phyloP scores from a whole-genome alignment of 2,329 filamentous ascomycete genomes.

The Xylariaceae sp. region DNA sequence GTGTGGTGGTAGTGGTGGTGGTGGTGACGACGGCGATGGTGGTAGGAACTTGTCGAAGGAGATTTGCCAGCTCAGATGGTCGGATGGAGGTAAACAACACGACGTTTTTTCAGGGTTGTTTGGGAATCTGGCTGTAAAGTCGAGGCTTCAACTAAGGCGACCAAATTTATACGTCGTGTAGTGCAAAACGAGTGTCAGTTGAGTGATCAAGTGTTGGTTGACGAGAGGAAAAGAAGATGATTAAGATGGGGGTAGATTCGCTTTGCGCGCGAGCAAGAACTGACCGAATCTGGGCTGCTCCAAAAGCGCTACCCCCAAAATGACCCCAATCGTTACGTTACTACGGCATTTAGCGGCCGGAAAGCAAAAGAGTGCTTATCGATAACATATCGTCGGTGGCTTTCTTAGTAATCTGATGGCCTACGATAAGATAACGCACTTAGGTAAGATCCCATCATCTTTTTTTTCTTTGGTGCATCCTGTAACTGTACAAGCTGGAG shows the following conservation, averaged over 20 bases:
- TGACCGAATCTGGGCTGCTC: slow-evolving; percentile 29
- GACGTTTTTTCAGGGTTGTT: slow-evolving; percentile 7
- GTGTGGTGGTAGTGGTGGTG: not conserved
- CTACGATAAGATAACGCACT: not conserved
- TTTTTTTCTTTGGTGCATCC: not conserved
- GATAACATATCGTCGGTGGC: slow-evolving; percentile 23
- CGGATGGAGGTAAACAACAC: slow-evolving; percentile 12
- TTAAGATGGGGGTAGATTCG: slow-evolving; percentile 29
- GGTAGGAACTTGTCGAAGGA: slow-evolving; percentile 10
- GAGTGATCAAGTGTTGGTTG: slow-evolving; percentile 18
- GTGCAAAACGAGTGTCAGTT: slow-evolving; percentile 24
- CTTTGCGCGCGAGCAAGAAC: slow-evolving; percentile 32
- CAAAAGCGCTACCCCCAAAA: slow-evolving; percentile 21
- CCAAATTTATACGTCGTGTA: slow-evolving; percentile 5
- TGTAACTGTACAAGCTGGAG: not conserved
- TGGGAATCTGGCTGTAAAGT: slow-evolving; percentile 22
- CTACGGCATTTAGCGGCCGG: slow-evolving; percentile 34
- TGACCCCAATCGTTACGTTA: slow-evolving; percentile 26
- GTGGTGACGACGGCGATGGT: slow-evolving; percentile 3
- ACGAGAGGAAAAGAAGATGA: slow-evolving; percentile 23
- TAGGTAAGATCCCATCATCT: not conserved
- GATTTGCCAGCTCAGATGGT: slow-evolving; percentile 19
- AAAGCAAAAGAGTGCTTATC: slow-evolving; percentile 29
- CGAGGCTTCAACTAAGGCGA: slow-evolving; percentile 9
- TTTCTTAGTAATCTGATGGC: slow-evolving; percentile 9